phyloP scores from a whole-genome alignment of 768 basidiomycete genomes.

The Leccinum arenicola region DNA sequence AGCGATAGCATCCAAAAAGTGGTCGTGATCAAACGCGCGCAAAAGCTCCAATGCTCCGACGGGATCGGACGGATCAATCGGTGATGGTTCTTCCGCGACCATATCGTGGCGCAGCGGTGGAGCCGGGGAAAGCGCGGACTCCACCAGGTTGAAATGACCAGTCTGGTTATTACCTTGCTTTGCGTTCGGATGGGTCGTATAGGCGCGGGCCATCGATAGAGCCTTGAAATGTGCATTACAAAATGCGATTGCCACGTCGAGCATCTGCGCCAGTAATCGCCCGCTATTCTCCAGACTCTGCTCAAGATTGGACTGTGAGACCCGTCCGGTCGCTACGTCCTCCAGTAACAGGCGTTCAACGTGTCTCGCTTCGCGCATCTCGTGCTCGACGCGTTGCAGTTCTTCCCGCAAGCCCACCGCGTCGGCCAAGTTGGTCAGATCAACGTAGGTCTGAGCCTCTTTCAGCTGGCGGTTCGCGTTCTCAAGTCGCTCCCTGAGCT shows the following conservation, averaged over 20 bases:
- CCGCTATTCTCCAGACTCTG: constrained; percentile 61
- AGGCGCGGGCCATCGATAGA: constrained; percentile 55
- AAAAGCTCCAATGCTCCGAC: constrained; percentile 65
- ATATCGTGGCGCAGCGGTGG: constrained; percentile 48
- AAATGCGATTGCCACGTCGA: constrained; percentile 78
- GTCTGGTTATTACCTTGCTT: constrained; percentile 39
- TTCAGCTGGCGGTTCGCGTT: constrained; percentile 59
- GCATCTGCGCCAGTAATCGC: constrained; percentile 75
- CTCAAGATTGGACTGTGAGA: constrained; percentile 66
- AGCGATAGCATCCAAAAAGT: constrained; percentile 77
- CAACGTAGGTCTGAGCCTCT: constrained; percentile 56
- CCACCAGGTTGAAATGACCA: constrained; percentile 37
- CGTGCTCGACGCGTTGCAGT: constrained; percentile 65
- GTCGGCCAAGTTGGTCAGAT: constrained; percentile 67
- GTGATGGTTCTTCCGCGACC: constrained; percentile 59
- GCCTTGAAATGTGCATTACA: constrained; percentile 76
- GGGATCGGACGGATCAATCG: constrained; percentile 77
- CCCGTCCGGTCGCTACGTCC: constrained; percentile 66
- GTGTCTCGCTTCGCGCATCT: constrained; percentile 63
- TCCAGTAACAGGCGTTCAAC: constrained; percentile 69
- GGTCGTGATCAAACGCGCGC: constrained; percentile 77
- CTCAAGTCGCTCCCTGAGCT: constrained; percentile 62
- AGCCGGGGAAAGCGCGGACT: constrained; percentile 48
- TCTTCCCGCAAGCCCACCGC: constrained; percentile 70
- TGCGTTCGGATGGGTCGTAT: constrained; percentile 49